These are phyloP conservation scores for Larix kaempferi DNA, from an alignment of 75 land plant genomes.

Conservation along the genomic window DNA sequence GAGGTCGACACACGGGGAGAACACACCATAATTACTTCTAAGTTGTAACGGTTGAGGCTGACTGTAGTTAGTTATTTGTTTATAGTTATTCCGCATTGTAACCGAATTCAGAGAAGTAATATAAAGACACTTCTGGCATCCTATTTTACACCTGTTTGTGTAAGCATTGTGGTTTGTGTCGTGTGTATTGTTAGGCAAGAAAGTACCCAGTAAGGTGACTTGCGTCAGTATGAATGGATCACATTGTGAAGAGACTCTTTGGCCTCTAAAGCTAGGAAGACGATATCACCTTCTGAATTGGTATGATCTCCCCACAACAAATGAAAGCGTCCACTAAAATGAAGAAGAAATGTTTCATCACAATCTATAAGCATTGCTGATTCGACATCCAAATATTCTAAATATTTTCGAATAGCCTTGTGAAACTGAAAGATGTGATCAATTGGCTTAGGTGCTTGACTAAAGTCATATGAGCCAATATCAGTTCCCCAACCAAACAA, in stretches of 20 bases:
- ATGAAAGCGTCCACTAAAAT: conserved; percentile 77
- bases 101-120: too few species aligned
- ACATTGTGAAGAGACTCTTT: conserved; percentile 88
- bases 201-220: too few species aligned
- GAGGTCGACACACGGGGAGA: too few species aligned
- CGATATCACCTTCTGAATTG: conserved; percentile 93
- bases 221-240: conserved; percentile 86
- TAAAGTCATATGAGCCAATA: conserved; percentile 20
- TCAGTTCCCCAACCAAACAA: conserved; percentile 54
- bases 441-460: conserved; percentile 53
- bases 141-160: too few species aligned
- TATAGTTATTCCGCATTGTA: too few species aligned
- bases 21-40: too few species aligned
- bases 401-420: conserved; percentile 76
- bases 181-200: too few species aligned
- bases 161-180: too few species aligned
- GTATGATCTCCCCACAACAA: conserved; percentile 87
- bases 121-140: too few species aligned
- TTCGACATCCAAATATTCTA: conserved; percentile 79
- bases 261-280: conserved; percentile 84
- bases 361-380: conserved; percentile 62
- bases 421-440: conserved; percentile 88
- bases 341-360: conserved; percentile 61
- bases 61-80: too few species aligned
- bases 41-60: too few species aligned